These are phyloP conservation scores for Fraxinus excelsior DNA, from an alignment of 257 asterid genomes.

Conservation along the genomic window DNA sequence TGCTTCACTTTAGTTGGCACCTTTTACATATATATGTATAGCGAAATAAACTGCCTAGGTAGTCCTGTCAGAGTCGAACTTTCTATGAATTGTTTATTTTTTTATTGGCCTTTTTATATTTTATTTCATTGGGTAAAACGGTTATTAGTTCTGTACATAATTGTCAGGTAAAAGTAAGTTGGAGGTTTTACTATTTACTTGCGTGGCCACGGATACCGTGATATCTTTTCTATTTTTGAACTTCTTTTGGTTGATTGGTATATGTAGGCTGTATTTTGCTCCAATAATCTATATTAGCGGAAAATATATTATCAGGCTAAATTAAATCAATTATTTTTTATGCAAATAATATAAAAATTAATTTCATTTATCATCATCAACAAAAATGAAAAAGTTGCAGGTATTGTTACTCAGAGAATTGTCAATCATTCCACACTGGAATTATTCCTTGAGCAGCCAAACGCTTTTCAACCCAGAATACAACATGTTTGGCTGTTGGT, in stretches of 20 bases:
- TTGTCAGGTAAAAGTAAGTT: conserved; percentile 8
- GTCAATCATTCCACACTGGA: conserved; percentile 77
- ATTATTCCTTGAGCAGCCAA: conserved; percentile 95
- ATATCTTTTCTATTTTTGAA: background rate
- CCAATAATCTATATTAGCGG: too few relatives aligned
- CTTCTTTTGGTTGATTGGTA: background rate
- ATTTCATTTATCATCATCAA: background rate
- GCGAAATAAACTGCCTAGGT: conserved; percentile 35
- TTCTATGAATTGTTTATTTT: conserved; percentile 9
- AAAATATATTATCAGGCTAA: background rate
- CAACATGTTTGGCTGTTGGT: conserved; percentile 68
- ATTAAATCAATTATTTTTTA: background rate
- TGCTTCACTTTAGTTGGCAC: conserved; percentile 3
- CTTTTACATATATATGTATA: conserved; percentile 14
- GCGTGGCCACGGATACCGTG: background rate
- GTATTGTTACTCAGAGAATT: background rate
- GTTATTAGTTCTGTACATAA: conserved; percentile 28
- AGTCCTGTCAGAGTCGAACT: conserved; percentile 29
- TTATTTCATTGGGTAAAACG: conserved; percentile 11
- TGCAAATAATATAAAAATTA: background rate
- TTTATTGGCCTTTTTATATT: conserved; percentile 1
- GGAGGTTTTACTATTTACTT: conserved; percentile 13
- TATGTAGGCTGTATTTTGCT: background rate
- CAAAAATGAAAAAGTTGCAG: background rate
- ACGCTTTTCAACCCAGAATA: conserved; percentile 93